These are phyloP conservation scores for Phalaenopsis aphrodite DNA, from an alignment of 106 monocot species.

Conservation along the genomic window DNA sequence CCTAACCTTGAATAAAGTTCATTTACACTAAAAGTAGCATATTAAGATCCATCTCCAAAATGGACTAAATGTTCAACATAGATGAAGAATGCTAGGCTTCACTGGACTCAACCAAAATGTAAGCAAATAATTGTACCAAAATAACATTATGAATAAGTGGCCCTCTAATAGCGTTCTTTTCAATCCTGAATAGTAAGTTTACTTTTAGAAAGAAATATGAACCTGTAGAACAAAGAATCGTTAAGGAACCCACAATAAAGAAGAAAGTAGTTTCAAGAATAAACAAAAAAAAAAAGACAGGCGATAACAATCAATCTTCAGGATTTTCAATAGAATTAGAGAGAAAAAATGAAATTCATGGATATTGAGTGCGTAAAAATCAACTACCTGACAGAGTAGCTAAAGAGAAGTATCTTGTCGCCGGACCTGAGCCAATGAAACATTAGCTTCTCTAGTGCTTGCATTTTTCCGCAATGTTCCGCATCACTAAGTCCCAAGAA, in stretches of 20 bases:
- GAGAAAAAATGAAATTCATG: neutral
- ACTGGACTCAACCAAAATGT: neutral
- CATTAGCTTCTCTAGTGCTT: slow-evolving; percentile 64
- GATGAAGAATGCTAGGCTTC: neutral
- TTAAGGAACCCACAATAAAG: neutral
- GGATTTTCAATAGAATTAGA: neutral
- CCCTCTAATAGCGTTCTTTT: neutral
- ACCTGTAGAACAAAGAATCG: neutral
- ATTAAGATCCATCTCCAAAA: neutral
- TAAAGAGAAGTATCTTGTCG: slow-evolving; percentile 92
- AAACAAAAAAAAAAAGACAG: neutral
- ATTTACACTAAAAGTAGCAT: neutral
- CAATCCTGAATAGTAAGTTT: neutral
- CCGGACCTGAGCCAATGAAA: slow-evolving; percentile 61
- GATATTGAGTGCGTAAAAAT: neutral
- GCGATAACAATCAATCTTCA: neutral
- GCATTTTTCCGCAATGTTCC: slow-evolving; percentile 96
- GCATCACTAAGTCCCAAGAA: slow-evolving; percentile 98
- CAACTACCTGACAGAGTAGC: slow-evolving; percentile 87
- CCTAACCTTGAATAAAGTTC: neutral
- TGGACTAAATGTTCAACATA: neutral
- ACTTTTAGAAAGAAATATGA: too few species aligned
- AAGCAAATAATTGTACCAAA: neutral
- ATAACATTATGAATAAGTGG: neutral
- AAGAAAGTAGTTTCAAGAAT: neutral